Percentiles rank a stretch among this genome's conserved stretches.
Conservation (phyloP, 2,329 filamentous ascomycete genomes). For the Epichloe coenophiala region DNA sequence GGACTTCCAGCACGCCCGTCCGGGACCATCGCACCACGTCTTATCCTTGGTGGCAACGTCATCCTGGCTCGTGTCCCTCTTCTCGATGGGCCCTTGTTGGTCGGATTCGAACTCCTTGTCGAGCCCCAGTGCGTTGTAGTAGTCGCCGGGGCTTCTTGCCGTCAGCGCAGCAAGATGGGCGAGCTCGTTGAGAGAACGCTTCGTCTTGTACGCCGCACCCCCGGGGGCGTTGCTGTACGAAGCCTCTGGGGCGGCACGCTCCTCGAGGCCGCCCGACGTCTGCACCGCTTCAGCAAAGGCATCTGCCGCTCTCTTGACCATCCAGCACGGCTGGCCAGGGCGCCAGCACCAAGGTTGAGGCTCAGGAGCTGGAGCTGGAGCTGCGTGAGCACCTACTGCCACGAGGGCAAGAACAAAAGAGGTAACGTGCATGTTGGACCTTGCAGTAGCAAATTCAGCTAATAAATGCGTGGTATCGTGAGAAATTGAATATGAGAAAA, state of each 20-base stretch:
- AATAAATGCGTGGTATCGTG: background rate
- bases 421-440: background rate
- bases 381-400: constrained; percentile 24
- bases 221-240: constrained; percentile 20
- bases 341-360: constrained; percentile 13
- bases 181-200: constrained; percentile 25
- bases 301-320: constrained; percentile 12
- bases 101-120: constrained; percentile 12
- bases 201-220: constrained; percentile 23
- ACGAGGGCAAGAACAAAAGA: constrained; percentile 25
- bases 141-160: constrained; percentile 16
- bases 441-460: background rate
- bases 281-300: constrained; percentile 12
- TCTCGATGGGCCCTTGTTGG: constrained; percentile 5
- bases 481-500: background rate
- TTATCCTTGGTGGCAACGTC: constrained; percentile 14
- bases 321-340: constrained; percentile 17
- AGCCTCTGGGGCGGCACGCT: constrained; percentile 14
- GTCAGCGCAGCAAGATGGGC: constrained; percentile 21
- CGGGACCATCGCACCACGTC: constrained; percentile 4
- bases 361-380: constrained; percentile 3
- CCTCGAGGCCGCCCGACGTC: constrained; percentile 12
- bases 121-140: constrained; percentile 20
- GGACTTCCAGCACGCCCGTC: constrained; percentile 20
- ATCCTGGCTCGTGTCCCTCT: constrained; percentile 4